These are phyloP conservation scores for Aureoboletus auriporus DNA, from an alignment of 768 basidiomycete species.

Conservation along the genomic window DNA sequence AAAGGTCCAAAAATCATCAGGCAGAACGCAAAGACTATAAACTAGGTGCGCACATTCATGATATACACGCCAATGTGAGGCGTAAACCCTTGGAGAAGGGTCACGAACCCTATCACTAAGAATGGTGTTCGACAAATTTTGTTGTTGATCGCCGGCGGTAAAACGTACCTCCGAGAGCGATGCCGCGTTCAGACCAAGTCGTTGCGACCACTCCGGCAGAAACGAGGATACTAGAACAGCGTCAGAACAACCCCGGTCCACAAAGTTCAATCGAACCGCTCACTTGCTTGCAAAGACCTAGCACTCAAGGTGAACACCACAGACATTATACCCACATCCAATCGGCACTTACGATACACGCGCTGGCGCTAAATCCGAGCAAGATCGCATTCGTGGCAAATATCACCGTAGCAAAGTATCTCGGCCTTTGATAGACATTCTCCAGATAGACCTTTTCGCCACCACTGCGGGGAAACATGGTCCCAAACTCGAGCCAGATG, in stretches of 20 bases:
- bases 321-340: neutral
- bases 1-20: constrained; percentile 10
- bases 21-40: neutral
- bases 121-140: neutral
- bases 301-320: neutral
- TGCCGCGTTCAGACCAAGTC: constrained; percentile 52
- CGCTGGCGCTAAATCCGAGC: constrained; percentile 38
- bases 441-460: constrained; percentile 65
- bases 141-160: neutral
- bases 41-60: constrained; percentile 43
- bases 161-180: constrained; percentile 49
- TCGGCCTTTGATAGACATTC: constrained; percentile 46
- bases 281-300: constrained; percentile 36
- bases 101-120: constrained; percentile 47
- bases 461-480: constrained; percentile 59
- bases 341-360: constrained; percentile 42
- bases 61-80: constrained; percentile 43
- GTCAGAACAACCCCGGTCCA: neutral
- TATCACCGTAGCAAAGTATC: constrained; percentile 44
- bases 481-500: constrained; percentile 61
- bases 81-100: constrained; percentile 47
- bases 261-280: neutral
- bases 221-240: constrained; percentile 42
- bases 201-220: constrained; percentile 37
- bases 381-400: constrained; percentile 48